phyloP scores from a whole-genome alignment of 2,329 filamentous ascomycete genomes.

The Cladosporium velox region DNA sequence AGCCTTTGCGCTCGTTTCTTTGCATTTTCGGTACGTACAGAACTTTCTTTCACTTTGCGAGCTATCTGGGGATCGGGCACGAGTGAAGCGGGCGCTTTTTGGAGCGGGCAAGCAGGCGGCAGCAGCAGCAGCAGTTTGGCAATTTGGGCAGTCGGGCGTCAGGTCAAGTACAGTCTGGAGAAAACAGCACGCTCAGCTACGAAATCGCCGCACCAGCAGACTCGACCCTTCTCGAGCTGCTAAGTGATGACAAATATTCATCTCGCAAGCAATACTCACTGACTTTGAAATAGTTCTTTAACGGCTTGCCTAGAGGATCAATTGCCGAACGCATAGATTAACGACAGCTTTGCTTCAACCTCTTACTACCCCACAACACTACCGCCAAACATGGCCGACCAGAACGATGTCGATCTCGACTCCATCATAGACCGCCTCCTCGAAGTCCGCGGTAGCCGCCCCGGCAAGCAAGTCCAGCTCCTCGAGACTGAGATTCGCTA shows the following conservation, averaged over 20 bases:
- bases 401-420: constrained; percentile 94
- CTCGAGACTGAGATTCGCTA: constrained; percentile 94
- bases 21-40: constrained; percentile 33
- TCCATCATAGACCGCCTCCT: constrained; percentile 98
- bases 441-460: constrained; percentile 95
- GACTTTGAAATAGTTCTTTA: constrained; percentile 13
- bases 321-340: constrained; percentile 16
- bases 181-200: neutral
- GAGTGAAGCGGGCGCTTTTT: neutral
- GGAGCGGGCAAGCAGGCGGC: neutral
- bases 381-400: constrained; percentile 63
- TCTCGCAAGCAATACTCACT: neutral
- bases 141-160: neutral
- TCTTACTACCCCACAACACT: neutral
- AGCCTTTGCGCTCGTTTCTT: constrained; percentile 36
- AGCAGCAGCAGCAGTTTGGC: neutral
- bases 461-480: constrained; percentile 97
- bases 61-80: neutral
- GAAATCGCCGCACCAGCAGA: neutral
- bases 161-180: neutral
- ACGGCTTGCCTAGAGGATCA: constrained; percentile 18
- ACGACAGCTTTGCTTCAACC: constrained; percentile 16
- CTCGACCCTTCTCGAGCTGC: neutral
- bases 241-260: neutral
- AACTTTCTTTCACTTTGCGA: constrained; percentile 10